Conservation (phyloP, 768 basidiomycete genomes). For the Xerocomellus chrysenteron region DNA sequence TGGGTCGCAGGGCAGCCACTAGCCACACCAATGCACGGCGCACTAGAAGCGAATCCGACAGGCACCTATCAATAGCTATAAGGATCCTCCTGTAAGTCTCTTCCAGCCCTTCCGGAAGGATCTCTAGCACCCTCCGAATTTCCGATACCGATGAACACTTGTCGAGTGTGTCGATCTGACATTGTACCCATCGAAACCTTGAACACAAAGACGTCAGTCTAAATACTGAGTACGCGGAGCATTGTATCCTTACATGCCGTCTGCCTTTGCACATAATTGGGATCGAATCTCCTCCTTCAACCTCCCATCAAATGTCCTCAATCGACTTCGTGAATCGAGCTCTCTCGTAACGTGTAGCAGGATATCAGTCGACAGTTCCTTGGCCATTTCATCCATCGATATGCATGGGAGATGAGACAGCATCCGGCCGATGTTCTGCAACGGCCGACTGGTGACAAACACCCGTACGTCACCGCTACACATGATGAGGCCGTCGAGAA, state of each 20-base stretch:
- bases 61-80: not conserved
- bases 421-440: not conserved
- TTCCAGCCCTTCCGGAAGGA: constrained; percentile 17
- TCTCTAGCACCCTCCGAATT: constrained; percentile 2
- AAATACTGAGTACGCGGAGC: not conserved
- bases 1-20: constrained; percentile 5
- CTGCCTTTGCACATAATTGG: constrained; percentile 6
- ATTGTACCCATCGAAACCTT: constrained; percentile 20
- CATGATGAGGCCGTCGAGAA: constrained; percentile 10
- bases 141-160: not conserved
- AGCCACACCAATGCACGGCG: constrained; percentile 14
- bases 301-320: not conserved
- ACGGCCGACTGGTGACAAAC: constrained; percentile 10
- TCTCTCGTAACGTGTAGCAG: constrained; percentile 4
- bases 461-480: not conserved
- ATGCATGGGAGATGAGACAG: constrained; percentile 7
- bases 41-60: not conserved
- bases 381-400: constrained; percentile 6
- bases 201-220: not conserved
- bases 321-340: constrained; percentile 3
- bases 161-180: constrained; percentile 14
- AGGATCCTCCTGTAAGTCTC: constrained; percentile 26
- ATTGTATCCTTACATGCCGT: constrained; percentile 19
- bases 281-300: constrained; percentile 11
- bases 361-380: constrained; percentile 10